Percentiles rank a stretch among this genome's conserved stretches.
phyloP scores from a whole-genome alignment of 225 moss, liverwort and hornwort species.

The Rhytidiadelphus loreus region DNA sequence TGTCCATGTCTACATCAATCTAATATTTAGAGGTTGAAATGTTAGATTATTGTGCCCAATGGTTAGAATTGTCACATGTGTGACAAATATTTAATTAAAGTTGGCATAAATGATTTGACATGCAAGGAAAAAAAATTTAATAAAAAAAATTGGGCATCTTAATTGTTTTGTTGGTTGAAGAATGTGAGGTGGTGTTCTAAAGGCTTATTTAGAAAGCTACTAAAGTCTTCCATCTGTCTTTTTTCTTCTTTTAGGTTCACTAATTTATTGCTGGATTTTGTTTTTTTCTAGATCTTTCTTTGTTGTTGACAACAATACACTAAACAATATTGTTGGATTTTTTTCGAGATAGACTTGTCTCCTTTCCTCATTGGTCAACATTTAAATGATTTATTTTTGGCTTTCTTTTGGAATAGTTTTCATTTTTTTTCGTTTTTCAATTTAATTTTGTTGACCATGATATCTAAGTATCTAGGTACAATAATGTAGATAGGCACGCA shows the following conservation, averaged over 20 bases:
- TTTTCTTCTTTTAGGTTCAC: fast-evolving
- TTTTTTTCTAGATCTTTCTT: background rate
- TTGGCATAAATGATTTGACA: background rate
- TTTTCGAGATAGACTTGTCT: background rate
- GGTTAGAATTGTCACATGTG: fast-evolving
- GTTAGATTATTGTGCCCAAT: fast-evolving
- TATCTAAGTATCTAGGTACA: fast-evolving
- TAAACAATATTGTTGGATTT: background rate
- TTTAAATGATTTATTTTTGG: too few species aligned
- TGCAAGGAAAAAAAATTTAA: background rate
- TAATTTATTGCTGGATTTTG: background rate
- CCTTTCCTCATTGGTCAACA: background rate
- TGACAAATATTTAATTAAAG: background rate
- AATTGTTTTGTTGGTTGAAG: background rate
- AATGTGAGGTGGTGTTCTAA: background rate
- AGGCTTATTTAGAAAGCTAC: background rate
- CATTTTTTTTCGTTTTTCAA: background rate
- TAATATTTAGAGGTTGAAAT: background rate
- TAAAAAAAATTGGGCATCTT: background rate
- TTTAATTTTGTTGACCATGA: background rate
- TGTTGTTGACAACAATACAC: background rate
- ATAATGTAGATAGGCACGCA: background rate
- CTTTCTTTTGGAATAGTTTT: background rate
- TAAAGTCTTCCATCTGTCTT: background rate
- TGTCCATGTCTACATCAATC: fast-evolving